Conservation (phyloP, 257 asterid species). For the Gentiana straminea region DNA sequence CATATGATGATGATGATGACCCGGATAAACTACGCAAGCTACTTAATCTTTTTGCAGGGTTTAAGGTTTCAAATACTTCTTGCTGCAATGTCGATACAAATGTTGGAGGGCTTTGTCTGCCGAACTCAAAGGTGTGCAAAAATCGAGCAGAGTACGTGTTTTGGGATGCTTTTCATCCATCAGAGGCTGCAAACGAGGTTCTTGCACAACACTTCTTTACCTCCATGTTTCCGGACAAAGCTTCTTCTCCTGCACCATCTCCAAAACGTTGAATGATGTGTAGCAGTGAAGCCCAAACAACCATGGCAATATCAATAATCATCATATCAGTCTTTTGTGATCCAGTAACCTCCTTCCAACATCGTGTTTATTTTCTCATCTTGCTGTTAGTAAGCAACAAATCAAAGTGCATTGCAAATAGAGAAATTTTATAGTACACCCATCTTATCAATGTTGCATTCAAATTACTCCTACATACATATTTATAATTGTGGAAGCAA, state of each 20-base stretch:
- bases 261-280: slow-evolving; percentile 7
- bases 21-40: not conserved
- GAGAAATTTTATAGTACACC: too few species aligned
- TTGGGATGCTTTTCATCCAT: slow-evolving; percentile 84
- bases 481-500: too few species aligned
- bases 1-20: too few species aligned
- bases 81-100: slow-evolving; percentile 66
- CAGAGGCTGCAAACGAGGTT: slow-evolving; percentile 73
- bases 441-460: too few species aligned
- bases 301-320: too few species aligned
- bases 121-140: slow-evolving; percentile 47
- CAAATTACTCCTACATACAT: too few species aligned
- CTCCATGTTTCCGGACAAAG: slow-evolving; percentile 12
- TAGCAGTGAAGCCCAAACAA: too few species aligned
- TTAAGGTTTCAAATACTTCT: slow-evolving; percentile 64
- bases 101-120: slow-evolving; percentile 63
- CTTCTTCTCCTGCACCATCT: slow-evolving; percentile 36
- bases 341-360: too few species aligned
- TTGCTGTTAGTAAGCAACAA: too few species aligned
- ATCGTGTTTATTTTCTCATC: not conserved
- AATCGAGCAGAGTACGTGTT: slow-evolving; percentile 55
- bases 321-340: too few species aligned
- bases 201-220: slow-evolving; percentile 48
- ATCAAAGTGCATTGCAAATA: too few species aligned
- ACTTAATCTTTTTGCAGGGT: slow-evolving; percentile 25